Percentiles rank a stretch among this genome's conserved stretches.
phyloP scores from a whole-genome alignment of 495 filamentous ascomycete species.

The Amphirosellinia nigrospora region DNA sequence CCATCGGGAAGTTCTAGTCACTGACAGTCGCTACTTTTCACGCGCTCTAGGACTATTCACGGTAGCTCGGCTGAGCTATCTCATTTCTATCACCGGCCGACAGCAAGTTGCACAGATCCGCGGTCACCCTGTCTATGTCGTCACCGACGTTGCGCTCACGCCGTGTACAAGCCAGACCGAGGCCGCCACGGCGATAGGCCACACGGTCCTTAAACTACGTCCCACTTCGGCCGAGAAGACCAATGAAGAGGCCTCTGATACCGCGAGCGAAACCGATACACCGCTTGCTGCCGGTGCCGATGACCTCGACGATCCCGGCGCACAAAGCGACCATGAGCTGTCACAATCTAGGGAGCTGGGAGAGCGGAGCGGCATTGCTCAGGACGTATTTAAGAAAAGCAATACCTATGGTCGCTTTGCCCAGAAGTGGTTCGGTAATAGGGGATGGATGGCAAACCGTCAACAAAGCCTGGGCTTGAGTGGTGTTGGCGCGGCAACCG shows the following conservation, averaged over 20 bases:
- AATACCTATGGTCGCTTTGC: constrained; percentile 88
- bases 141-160: constrained; percentile 86
- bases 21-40: constrained; percentile 7
- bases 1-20: constrained; percentile 1
- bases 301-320: constrained; percentile 40
- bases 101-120: constrained; percentile 87
- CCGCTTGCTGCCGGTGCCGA: constrained; percentile 33
- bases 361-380: constrained; percentile 63
- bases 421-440: constrained; percentile 84
- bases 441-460: constrained; percentile 71
- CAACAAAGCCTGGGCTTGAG: constrained; percentile 65
- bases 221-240: constrained; percentile 36
- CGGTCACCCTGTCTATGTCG: constrained; percentile 80
- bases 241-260: constrained; percentile 45
- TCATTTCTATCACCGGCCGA: constrained; percentile 81
- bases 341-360: constrained; percentile 28
- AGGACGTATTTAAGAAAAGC: constrained; percentile 81
- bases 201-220: constrained; percentile 61
- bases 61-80: constrained; percentile 74
- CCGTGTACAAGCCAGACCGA: constrained; percentile 78
- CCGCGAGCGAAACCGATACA: constrained; percentile 49
- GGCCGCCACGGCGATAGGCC: constrained; percentile 70
- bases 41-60: constrained; percentile 68
- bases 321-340: constrained; percentile 37
- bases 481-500: constrained; percentile 29